Evolutionary conservation across 2,329 filamentous ascomycete species (phyloP).

Genomic region (Penicillium sp.): DNA sequence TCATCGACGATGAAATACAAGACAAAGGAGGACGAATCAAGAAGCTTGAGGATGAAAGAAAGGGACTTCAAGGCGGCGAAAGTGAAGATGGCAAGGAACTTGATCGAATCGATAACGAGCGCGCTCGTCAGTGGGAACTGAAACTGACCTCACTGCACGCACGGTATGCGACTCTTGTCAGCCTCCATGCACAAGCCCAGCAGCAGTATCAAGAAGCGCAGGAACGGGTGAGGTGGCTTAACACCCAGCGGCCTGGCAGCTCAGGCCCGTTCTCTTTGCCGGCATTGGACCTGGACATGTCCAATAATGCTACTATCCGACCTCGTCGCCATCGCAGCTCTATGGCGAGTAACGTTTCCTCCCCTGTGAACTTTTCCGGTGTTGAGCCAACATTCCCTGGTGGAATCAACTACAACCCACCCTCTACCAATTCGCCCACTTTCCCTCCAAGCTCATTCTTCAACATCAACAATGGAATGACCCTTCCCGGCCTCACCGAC

Average conservation of each 20-base stretch:
- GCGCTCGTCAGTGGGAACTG: slow-evolving; percentile 45
- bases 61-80: slow-evolving; percentile 46
- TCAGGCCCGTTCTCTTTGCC: slow-evolving; percentile 40
- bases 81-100: slow-evolving; percentile 50
- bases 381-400: slow-evolving; percentile 39
- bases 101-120: slow-evolving; percentile 47
- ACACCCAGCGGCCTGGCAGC: slow-evolving; percentile 34
- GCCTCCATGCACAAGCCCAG: slow-evolving; percentile 40
- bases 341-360: slow-evolving; percentile 45
- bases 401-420: slow-evolving; percentile 45
- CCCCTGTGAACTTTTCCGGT: slow-evolving; percentile 40
- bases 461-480: slow-evolving; percentile 60
- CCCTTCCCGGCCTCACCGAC: slow-evolving; percentile 44
- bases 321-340: slow-evolving; percentile 46
- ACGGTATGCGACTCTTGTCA: slow-evolving; percentile 41
- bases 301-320: slow-evolving; percentile 38
- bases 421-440: slow-evolving; percentile 49
- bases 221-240: slow-evolving; percentile 43
- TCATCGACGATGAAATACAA: slow-evolving; percentile 57
- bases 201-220: slow-evolving; percentile 45
- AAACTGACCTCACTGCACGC: slow-evolving; percentile 41
- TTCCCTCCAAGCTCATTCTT: slow-evolving; percentile 52
- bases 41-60: slow-evolving; percentile 55
- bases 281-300: slow-evolving; percentile 40
- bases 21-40: slow-evolving; percentile 58